phyloP scores from a whole-genome alignment of 805 yeast genomes.

The Yarrowia osloensis region DNA sequence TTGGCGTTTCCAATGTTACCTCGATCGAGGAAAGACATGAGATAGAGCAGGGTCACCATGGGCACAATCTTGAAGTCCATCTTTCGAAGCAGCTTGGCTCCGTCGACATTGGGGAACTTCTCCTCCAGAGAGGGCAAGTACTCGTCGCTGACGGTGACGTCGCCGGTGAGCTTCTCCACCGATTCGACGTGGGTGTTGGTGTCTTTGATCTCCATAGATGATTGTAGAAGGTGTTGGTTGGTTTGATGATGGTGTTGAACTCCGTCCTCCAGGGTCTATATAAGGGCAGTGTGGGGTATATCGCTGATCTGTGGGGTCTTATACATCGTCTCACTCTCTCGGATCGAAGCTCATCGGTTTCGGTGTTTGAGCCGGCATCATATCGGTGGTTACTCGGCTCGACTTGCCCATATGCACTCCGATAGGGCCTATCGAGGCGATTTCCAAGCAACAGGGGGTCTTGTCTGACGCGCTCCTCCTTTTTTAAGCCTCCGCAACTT shows the following conservation, averaged over 20 bases:
- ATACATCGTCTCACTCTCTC: background rate
- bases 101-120: slow-evolving; percentile 32
- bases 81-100: slow-evolving; percentile 41
- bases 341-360: background rate
- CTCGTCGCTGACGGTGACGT: background rate
- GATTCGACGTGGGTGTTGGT: background rate
- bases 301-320: slow-evolving; percentile 15
- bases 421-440: slow-evolving; percentile 26
- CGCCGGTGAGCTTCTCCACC: slow-evolving; percentile 17
- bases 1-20: slow-evolving; percentile 58
- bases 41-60: slow-evolving; percentile 50
- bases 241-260: background rate
- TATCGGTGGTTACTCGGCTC: slow-evolving; percentile 5
- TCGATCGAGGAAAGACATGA: slow-evolving; percentile 54
- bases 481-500: background rate
- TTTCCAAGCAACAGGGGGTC: background rate
- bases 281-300: slow-evolving; percentile 5
- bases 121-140: slow-evolving; percentile 22
- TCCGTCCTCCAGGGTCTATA: background rate
- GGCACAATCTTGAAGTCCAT: slow-evolving; percentile 51
- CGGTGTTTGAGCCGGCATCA: slow-evolving; percentile 2
- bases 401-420: background rate
- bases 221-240: background rate
- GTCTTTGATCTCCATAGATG: slow-evolving; percentile 14
- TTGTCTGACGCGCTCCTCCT: slow-evolving; percentile 11